Base-by-base conservation (phyloP, 176 grass and related monocot species). In the Elymus sibiricus region DNA sequence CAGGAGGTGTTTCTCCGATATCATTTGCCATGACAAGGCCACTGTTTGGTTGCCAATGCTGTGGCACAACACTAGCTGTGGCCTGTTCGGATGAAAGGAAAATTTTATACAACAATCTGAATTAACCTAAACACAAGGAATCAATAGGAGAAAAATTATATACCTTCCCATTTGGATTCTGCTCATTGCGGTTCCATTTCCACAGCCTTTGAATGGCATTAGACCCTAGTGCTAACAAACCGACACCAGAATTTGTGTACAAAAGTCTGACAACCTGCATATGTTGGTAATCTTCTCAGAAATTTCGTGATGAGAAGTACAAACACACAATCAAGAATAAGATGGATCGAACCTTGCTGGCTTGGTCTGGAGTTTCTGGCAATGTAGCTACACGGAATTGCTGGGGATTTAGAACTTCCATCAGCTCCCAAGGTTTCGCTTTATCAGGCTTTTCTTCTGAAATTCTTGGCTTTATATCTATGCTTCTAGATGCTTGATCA, bases 21-120 rank as follows among this genome's bases (percentile, higher is more conserved):
- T 98, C 93, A 94, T 98, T 98, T 82, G 88, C 82, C 96, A 98
- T 98, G 46, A 98, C 90, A 94, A 90, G 84, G 65, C 96, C 96
- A 19, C 88, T 95, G 80, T 87, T 95, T 79, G 93, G 96, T 74
- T 94, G 91, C 93, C 96, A 98, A 89, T 98, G 93, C 21, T 94
- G 93, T 66, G 96, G 96, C 64, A 94, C 93, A 81, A 92, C 71
- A 81, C 84, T 91, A 16, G 93, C 91, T 39, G 96, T 95, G 61
- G 93, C 96, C 93, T 98, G 82, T 76, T 87, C 85, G 82, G 76
- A 21, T 84, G 65, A 69, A 87, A 31, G 29, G 46, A 73, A 91
- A 81, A 77, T 29, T 56, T 85, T 85, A 89, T 32, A 82, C 60
- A 56, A 8, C 25, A 73, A 77, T 59, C 26, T 31, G 44, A 72